These are phyloP conservation scores for Tuber microsphaerosporum DNA, from an alignment of 495 filamentous ascomycete genomes.

Conservation along the genomic window DNA sequence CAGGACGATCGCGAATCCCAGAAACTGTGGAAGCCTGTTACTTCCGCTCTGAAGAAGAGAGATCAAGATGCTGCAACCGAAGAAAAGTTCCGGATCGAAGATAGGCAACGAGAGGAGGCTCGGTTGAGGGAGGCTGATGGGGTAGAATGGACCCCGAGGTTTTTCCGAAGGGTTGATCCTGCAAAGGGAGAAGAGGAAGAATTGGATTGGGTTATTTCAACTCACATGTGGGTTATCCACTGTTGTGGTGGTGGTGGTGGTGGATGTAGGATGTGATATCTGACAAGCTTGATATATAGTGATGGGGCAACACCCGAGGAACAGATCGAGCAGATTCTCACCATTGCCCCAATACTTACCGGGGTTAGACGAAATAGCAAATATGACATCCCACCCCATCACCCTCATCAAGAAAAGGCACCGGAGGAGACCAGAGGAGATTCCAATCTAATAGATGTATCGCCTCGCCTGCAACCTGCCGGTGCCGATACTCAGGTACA, in stretches of 20 bases:
- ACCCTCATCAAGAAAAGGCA: conserved; percentile 25
- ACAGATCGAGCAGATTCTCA: conserved; percentile 74
- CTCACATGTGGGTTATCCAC: conserved; percentile 61
- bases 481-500: conserved; percentile 5
- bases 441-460: conserved; percentile 23
- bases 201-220: conserved; percentile 91
- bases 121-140: conserved; percentile 71
- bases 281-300: conserved; percentile 45
- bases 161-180: conserved; percentile 66
- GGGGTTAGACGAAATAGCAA: conserved; percentile 53
- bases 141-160: conserved; percentile 78
- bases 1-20: conserved; percentile 90
- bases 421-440: conserved; percentile 22
- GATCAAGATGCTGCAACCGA: conserved; percentile 89
- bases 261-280: not conserved
- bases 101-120: conserved; percentile 81
- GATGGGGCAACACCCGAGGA: conserved; percentile 61
- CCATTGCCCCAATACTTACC: conserved; percentile 75
- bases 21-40: conserved; percentile 73
- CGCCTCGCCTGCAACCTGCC: conserved; percentile 8
- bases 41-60: conserved; percentile 66
- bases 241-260: not conserved
- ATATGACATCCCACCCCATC: conserved; percentile 40
- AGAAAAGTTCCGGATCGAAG: conserved; percentile 91
- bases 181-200: conserved; percentile 77